Base-by-base conservation (phyloP, 2,329 filamentous ascomycete species). In the Paecilomyces fulvus region DNA sequence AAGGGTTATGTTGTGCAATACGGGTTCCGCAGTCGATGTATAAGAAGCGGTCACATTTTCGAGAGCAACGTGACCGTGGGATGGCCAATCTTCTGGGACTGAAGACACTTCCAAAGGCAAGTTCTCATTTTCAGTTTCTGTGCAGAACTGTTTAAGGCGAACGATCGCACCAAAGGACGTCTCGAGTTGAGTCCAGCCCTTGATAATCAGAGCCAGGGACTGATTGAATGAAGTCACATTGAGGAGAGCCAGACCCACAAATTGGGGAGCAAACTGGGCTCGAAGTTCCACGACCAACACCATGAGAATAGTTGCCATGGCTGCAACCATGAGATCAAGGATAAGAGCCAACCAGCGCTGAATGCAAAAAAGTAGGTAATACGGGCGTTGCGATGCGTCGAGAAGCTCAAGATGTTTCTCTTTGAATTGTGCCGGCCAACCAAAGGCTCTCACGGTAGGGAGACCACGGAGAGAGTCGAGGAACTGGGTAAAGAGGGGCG, bases 81-180 rank as follows among this genome's bases (percentile, higher is more conserved):
- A 14, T 37, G 33, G 33, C 33, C 33, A 37, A 6, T 37, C 33
- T n/a, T 37, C 25, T 28, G 25, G 33, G 11, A 14, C 11, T 37
- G 33, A 2, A 37, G 33, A 7, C n/a, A n/a, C 2, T n/a, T 37
- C 33, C 12, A 5, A 37, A n/a, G 33, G 33, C 12, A n/a, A 6
- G 33, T 37, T n/a, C 11, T 37, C 25, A 3, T 37, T n/a, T 37
- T 12, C 12, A 37, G n/a, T 12, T n/a, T 37, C 12, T 37, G 33
- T 37, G 11, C 33, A 28, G 25, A 28, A 28, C 25, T 28, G 25
- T 28, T 28, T 28, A 28, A 28, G 25, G 33, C 33, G 33, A n/a
- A n/a, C 12, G 11, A 83, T 71, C 6, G 79, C 79, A n/a, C 80
- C 80, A 25, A 83, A 71, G 8, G 75, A 75, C 0, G 79, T 82